These are phyloP conservation scores for Grammothele lineata DNA, from an alignment of 768 basidiomycete genomes.

Conservation along the genomic window DNA sequence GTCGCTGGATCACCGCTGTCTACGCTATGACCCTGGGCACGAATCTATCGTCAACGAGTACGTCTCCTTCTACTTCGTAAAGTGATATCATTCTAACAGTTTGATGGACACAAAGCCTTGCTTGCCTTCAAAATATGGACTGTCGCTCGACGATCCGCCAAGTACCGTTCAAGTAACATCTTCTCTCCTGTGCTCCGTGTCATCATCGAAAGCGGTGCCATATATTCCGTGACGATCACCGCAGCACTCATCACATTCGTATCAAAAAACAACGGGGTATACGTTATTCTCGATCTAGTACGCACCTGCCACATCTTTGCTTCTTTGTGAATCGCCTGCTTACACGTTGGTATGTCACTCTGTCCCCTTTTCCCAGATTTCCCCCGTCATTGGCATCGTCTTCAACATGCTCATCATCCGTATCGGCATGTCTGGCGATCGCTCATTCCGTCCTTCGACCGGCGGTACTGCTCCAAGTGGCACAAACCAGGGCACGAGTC, in stretches of 20 bases:
- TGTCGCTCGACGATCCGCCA: conserved; percentile 21
- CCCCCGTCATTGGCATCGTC: conserved; percentile 37
- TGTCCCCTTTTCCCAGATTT: conserved; percentile 22
- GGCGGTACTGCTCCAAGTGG: background rate
- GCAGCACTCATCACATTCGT: conserved; percentile 29
- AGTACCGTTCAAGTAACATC: conserved; percentile 12
- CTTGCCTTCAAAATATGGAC: conserved; percentile 29
- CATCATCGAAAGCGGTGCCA: conserved; percentile 33
- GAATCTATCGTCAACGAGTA: conserved; percentile 31
- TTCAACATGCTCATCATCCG: conserved; percentile 42
- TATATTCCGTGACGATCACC: conserved; percentile 34
- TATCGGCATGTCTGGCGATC: conserved; percentile 21
- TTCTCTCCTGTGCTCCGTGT: conserved; percentile 26
- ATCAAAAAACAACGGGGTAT: conserved; percentile 27
- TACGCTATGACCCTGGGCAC: conserved; percentile 29
- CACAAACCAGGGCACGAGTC: background rate
- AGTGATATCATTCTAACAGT: background rate
- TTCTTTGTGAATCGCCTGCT: background rate
- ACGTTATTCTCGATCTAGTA: conserved; percentile 34
- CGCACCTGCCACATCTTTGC: conserved; percentile 3
- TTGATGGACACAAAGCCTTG: conserved; percentile 17
- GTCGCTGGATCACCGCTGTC: conserved; percentile 32
- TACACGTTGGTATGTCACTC: background rate
- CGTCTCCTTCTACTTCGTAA: conserved; percentile 1
- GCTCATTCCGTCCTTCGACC: background rate